These are phyloP conservation scores for Pyrenophora teres DNA, from an alignment of 2,329 filamentous ascomycete genomes.

Conservation along the genomic window DNA sequence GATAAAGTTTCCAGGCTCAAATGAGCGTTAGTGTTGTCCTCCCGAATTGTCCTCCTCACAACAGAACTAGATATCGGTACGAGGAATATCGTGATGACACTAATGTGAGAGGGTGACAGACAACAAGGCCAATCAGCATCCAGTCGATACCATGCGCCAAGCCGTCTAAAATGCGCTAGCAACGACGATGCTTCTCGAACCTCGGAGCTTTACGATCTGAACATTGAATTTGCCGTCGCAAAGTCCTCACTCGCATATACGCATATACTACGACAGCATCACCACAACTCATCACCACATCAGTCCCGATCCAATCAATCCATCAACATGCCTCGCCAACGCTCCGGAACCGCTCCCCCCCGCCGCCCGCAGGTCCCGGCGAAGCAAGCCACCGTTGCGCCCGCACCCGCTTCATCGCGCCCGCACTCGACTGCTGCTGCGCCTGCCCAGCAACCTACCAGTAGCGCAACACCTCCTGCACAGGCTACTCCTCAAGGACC, in stretches of 20 bases:
- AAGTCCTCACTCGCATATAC: constrained; percentile 2
- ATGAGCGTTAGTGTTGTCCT: too few species aligned
- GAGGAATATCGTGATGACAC: background rate
- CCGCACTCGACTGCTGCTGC: constrained; percentile 68
- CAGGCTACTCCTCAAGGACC: constrained; percentile 65
- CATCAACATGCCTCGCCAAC: constrained; percentile 54
- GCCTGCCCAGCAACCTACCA: constrained; percentile 42
- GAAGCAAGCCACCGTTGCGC: constrained; percentile 59
- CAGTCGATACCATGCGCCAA: constrained; percentile 15
- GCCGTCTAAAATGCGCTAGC: constrained; percentile 20
- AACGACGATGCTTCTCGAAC: constrained; percentile 36
- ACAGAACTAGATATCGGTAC: too few species aligned
- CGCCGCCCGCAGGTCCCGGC: constrained; percentile 52
- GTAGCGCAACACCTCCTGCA: constrained; percentile 55
- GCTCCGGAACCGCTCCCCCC: constrained; percentile 52
- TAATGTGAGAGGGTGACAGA: background rate
- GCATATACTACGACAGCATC: background rate
- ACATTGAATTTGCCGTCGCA: constrained; percentile 24
- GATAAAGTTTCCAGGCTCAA: too few species aligned
- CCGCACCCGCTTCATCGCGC: constrained; percentile 52
- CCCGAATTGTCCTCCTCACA: too few species aligned
- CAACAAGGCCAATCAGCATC: constrained; percentile 4
- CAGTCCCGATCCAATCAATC: constrained; percentile 21
- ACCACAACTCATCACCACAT: constrained; percentile 10
- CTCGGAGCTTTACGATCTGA: constrained; percentile 20